Base-by-base conservation (phyloP, 805 yeast species). In the Metschnikowia proteae region DNA sequence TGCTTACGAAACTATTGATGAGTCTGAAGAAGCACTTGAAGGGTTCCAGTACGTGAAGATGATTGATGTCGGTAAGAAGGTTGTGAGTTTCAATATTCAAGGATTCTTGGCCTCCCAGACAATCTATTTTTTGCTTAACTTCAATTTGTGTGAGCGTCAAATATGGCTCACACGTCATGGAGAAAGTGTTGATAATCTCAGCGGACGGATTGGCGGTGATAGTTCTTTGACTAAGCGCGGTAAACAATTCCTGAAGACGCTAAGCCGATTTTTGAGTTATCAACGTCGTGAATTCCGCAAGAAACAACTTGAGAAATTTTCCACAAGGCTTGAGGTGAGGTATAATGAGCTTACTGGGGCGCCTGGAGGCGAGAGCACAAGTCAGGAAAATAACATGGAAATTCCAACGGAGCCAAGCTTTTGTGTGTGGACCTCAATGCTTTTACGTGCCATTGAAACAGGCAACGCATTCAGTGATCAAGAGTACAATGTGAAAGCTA, bases 91-190 rank as follows among this genome's bases (percentile, higher is more conserved):
- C 64, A 89, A 91, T 61, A 87, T 92, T 49, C 88, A 88, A 60
- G 84, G 84, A 0, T 94, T 89, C 60, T 71, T 92, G 46, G 92
- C 97, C 0, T 90, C 96, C 3, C 98, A 94, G 62, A 87, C 96
- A 1, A 88, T 91, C 33, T 92, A 89, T 63, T 94, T 89, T 71
- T 71, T 92, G 54, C 74, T 92, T 53, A 75, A 39, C 78, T 92
- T 92, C 78, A 92, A 94, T 63, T 74, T 92, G 38, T 79, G 85
- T 49, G 94, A 88, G 63, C 78, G 97, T 52, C 96, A 91, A 64
- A 90, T 92, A 45, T 92, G 96, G 90, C 86, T 92, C 53, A 84
- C 97, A 1, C 80, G 99, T 52, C 97, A 91, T 61, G 99, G 99
- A 44, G 98, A 92, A 68, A 82, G 91, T 55, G 77, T 78, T 31